A percentile compares a stretch with the other conserved stretches of the same genome.
Conservation (phyloP, 352 stramenopile species). For the Pythium grandisporangium region DNA sequence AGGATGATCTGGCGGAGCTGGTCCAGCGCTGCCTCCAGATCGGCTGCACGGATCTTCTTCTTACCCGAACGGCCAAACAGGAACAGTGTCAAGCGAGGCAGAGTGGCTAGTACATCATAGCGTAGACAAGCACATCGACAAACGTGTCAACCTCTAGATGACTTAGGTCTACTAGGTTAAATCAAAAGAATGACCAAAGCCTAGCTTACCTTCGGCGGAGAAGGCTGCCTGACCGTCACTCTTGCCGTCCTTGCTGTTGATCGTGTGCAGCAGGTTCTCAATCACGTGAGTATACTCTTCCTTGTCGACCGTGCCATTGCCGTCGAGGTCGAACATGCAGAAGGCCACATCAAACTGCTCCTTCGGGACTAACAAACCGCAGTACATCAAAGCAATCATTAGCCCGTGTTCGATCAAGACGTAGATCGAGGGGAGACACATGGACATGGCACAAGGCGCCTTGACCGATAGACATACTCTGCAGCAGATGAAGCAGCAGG, state of each 20-base stretch:
- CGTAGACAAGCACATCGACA: no score
- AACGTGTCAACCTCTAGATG: no score
- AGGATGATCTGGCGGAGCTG: constrained; percentile 49
- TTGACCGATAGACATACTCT: constrained; percentile 33
- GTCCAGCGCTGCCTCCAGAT: constrained; percentile 42
- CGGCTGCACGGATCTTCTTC: constrained; percentile 43
- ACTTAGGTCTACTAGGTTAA: no score
- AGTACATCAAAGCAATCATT: no score
- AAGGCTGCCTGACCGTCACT: constrained; percentile 10
- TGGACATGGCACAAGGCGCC: no score
- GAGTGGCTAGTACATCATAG: no score
- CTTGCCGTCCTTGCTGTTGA: constrained; percentile 18
- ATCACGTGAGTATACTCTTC: constrained; percentile 65
- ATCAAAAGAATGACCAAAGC: no score
- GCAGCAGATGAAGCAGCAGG: constrained; percentile 63
- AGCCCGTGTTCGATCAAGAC: no score
- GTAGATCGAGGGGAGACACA: no score
- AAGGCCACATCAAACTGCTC: constrained; percentile 77
- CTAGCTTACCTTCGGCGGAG: constrained; percentile 19
- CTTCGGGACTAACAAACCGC: constrained; percentile 64
- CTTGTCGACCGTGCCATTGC: constrained; percentile 65
- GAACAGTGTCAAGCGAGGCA: constrained; percentile 53
- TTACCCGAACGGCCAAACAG: constrained; percentile 48
- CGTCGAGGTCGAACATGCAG: constrained; percentile 73
- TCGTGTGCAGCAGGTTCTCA: constrained; percentile 43